Evolutionary conservation across 2,329 filamentous ascomycete species (phyloP).

Genomic region (Stagonosporopsis vannaccii): DNA sequence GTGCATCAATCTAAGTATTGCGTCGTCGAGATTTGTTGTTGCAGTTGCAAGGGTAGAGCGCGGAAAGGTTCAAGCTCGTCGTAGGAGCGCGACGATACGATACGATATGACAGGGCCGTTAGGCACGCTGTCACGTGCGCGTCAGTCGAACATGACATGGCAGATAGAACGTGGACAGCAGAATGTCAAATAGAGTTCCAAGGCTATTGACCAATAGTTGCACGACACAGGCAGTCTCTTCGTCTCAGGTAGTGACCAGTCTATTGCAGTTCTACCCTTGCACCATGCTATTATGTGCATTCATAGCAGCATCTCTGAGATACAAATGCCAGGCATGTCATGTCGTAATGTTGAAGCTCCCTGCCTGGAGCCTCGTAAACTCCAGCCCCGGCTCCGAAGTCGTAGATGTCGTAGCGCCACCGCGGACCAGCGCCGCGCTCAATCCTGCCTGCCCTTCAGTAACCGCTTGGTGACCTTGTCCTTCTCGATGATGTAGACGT

Average conservation of each 20-base stretch:
- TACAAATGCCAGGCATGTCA: constrained; percentile 27
- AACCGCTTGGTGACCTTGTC: constrained; percentile 99
- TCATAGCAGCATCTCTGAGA: constrained; percentile 8
- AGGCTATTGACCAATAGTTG: too few species aligned
- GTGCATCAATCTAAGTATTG: background rate
- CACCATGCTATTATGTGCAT: constrained; percentile 4
- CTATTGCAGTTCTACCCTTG: constrained; percentile 10
- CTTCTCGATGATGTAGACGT: constrained; percentile 99
- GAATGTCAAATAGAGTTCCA: too few species aligned
- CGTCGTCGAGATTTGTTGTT: background rate
- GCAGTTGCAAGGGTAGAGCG: background rate
- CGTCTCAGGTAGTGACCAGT: background rate
- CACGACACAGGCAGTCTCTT: background rate
- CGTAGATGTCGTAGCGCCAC: constrained; percentile 24
- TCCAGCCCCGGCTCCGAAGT: constrained; percentile 5
- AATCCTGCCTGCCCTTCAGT: constrained; percentile 95
- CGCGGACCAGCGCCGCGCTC: constrained; percentile 33
- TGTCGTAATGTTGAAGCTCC: constrained; percentile 21
- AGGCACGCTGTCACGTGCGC: constrained; percentile 12
- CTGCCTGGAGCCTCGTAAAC: background rate
- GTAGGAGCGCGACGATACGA: background rate
- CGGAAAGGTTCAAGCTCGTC: background rate
- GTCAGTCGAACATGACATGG: background rate
- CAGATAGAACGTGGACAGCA: background rate
- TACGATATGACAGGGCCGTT: background rate